Percentiles rank a stretch among this genome's conserved stretches.
Conservation (phyloP, 768 basidiomycete genomes). For the Tricholomella constricta region DNA sequence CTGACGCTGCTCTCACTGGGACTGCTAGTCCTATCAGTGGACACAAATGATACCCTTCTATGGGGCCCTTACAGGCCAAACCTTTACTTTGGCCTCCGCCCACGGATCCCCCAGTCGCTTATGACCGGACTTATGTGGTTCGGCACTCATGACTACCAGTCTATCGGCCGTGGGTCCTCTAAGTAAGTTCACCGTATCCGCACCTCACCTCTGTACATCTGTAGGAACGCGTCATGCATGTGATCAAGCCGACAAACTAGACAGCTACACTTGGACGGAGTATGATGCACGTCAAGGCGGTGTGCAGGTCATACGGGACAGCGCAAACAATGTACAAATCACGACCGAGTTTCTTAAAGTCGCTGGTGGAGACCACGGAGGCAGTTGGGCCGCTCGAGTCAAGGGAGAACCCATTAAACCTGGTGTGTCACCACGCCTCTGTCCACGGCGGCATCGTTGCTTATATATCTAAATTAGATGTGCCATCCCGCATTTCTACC, state of each 20-base stretch:
- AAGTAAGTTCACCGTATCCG: neutral
- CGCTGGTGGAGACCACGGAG: conserved; percentile 79
- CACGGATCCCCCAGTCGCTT: conserved; percentile 83
- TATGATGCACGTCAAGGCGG: conserved; percentile 88
- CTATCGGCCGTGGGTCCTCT: conserved; percentile 55
- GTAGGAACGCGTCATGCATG: conserved; percentile 83
- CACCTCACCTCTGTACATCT: conserved; percentile 9
- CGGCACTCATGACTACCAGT: conserved; percentile 82
- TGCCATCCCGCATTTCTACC: conserved; percentile 67
- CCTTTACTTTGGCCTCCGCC: conserved; percentile 92
- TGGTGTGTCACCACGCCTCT: conserved; percentile 41
- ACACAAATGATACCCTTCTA: conserved; percentile 57
- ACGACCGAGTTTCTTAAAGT: conserved; percentile 87
- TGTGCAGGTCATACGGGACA: conserved; percentile 81
- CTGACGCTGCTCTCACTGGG: conserved; percentile 47
- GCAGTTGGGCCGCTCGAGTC: conserved; percentile 87
- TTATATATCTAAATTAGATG: conserved; percentile 25
- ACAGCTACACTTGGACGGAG: conserved; percentile 83
- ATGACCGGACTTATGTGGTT: conserved; percentile 96
- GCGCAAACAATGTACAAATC: conserved; percentile 80
- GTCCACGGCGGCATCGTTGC: neutral
- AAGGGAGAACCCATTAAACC: conserved; percentile 76
- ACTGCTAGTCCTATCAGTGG: conserved; percentile 37
- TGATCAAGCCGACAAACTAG: conserved; percentile 82
- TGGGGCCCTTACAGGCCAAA: conserved; percentile 92